These are phyloP conservation scores for Begonia masoniana DNA, from an alignment of 306 rosid species.

Conservation along the genomic window DNA sequence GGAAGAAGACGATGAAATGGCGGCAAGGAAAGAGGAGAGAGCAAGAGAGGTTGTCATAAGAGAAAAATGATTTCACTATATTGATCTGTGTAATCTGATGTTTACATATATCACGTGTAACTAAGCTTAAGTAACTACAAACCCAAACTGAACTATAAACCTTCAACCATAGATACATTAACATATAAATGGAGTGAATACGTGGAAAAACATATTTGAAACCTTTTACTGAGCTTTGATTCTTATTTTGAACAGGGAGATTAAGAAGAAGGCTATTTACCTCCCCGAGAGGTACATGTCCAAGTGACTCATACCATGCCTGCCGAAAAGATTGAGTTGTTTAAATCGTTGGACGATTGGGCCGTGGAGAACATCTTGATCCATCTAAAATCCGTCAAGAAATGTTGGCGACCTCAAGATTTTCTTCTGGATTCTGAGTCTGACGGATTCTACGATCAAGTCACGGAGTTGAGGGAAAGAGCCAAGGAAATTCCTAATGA, in stretches of 20 bases:
- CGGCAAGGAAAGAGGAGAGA: too few relatives aligned
- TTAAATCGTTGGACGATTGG: constrained; percentile 37
- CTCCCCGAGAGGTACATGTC: constrained; percentile 30
- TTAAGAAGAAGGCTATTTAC: constrained; percentile 17
- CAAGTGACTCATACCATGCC: constrained; percentile 49
- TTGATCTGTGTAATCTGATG: too few relatives aligned
- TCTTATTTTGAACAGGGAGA: constrained; percentile 16
- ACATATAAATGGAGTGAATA: too few relatives aligned
- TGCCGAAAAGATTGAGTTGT: constrained; percentile 41
- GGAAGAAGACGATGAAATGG: too few relatives aligned
- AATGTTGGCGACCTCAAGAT: constrained; percentile 54
- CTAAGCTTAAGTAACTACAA: too few relatives aligned
- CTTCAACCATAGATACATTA: too few relatives aligned
- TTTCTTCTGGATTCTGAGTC: constrained; percentile 40
- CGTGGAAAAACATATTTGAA: too few relatives aligned
- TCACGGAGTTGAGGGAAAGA: constrained; percentile 41
- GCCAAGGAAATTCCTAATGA: constrained; percentile 42
- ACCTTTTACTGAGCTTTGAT: neutral
- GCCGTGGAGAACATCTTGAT: constrained; percentile 37
- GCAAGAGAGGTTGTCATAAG: too few relatives aligned
- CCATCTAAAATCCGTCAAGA: constrained; percentile 43
- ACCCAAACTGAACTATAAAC: too few relatives aligned
- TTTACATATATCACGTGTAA: too few relatives aligned
- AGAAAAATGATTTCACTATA: too few relatives aligned
- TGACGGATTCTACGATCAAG: constrained; percentile 41